Conservation (phyloP, 2,329 filamentous ascomycete species). For the Colletotrichum sansevieriae region DNA sequence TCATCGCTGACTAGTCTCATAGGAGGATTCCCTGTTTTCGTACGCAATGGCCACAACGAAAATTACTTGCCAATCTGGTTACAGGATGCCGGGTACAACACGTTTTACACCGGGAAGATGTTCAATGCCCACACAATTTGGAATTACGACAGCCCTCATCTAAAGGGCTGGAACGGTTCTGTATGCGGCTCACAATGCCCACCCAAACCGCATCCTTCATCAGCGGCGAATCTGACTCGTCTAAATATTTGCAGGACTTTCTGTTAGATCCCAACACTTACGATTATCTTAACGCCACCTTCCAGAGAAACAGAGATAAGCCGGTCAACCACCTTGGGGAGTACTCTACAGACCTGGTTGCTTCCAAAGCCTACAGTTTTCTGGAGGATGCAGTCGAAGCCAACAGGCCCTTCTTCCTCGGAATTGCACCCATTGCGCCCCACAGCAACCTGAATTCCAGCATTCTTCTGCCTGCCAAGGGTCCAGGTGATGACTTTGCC, state of each 20-base stretch:
- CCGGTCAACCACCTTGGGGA: slow-evolving; percentile 56
- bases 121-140: slow-evolving; percentile 63
- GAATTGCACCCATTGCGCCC: slow-evolving; percentile 61
- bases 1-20: slow-evolving; percentile 39
- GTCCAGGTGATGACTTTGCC: slow-evolving; percentile 65
- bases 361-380: slow-evolving; percentile 69
- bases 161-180: slow-evolving; percentile 69
- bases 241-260: slow-evolving; percentile 51
- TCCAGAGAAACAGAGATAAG: slow-evolving; percentile 68
- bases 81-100: slow-evolving; percentile 64
- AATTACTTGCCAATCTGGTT: slow-evolving; percentile 65
- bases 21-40: slow-evolving; percentile 63
- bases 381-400: slow-evolving; percentile 71
- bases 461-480: slow-evolving; percentile 65
- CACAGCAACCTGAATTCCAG: slow-evolving; percentile 48
- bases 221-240: no score
- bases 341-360: slow-evolving; percentile 68
- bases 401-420: slow-evolving; percentile 67
- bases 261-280: slow-evolving; percentile 77
- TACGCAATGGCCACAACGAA: slow-evolving; percentile 62
- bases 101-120: slow-evolving; percentile 68
- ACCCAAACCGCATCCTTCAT: not conserved
- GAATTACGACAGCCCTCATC: slow-evolving; percentile 65
- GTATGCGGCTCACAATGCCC: slow-evolving; percentile 15
- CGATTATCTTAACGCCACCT: slow-evolving; percentile 74